Conservation (phyloP, 2,329 filamentous ascomycete species). For the Fusarium albidum region DNA sequence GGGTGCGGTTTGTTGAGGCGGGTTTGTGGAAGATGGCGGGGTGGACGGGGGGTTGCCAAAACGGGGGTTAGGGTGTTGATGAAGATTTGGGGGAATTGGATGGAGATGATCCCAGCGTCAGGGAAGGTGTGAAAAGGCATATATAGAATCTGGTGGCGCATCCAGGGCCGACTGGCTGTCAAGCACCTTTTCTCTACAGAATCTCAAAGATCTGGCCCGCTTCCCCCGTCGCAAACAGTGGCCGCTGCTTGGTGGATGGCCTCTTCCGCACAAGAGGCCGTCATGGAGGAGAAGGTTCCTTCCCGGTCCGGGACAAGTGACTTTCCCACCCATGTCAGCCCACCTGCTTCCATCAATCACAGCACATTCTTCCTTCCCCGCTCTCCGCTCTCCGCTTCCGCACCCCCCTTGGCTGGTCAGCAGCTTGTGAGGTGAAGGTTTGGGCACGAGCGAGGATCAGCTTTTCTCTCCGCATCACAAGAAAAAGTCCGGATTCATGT, state of each 20-base stretch:
- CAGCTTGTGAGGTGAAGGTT: slow-evolving; percentile 25
- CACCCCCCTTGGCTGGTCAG: slow-evolving; percentile 12
- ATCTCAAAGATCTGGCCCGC: not conserved
- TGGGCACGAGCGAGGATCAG: slow-evolving; percentile 18
- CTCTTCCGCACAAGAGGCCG: slow-evolving; percentile 7
- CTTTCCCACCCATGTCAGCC: slow-evolving; percentile 1
- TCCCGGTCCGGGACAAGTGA: slow-evolving; percentile 23
- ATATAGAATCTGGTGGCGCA: slow-evolving; percentile 1
- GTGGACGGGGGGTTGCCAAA: slow-evolving; percentile 3
- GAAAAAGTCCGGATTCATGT: slow-evolving; percentile 22
- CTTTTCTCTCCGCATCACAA: slow-evolving; percentile 29
- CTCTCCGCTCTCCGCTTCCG: slow-evolving; percentile 15
- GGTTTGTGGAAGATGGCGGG: slow-evolving; percentile 17
- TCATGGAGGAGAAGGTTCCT: slow-evolving; percentile 15
- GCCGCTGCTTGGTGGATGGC: slow-evolving; percentile 23
- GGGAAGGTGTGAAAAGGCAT: not conserved
- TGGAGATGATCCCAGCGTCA: not conserved
- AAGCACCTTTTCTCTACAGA: not conserved
- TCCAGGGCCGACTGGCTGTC: not conserved
- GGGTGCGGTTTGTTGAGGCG: not conserved
- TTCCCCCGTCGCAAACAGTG: slow-evolving; percentile 5
- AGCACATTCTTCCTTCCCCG: slow-evolving; percentile 26
- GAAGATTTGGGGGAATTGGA: slow-evolving; percentile 8
- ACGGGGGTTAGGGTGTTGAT: not conserved
- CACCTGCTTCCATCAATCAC: slow-evolving; percentile 30